Base-by-base conservation (phyloP, 2,329 filamentous ascomycete species). In the Clarireedia hainanense region DNA sequence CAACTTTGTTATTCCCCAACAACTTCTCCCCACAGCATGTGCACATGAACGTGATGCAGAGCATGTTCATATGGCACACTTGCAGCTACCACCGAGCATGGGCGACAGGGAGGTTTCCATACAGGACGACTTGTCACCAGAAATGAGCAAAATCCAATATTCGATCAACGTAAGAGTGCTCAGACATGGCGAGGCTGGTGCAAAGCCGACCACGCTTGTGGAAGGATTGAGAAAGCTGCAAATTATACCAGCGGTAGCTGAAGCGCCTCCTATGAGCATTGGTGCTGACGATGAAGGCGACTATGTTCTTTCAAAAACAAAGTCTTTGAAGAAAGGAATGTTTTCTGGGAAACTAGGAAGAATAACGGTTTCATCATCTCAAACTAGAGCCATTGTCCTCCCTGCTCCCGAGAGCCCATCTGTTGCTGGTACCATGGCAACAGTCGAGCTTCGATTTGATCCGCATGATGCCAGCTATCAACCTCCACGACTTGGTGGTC, bases 301-400 rank as follows among this genome's bases (percentile, higher is more conserved):
- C 20, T 70, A 64, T 40, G 40, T 56, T 9, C 58, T 69, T 9
- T 61, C 60, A 0, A 65, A 63, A 42, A 60, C 63, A 9, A 70
- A 70, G 50, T 52, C 57, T 0, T 56, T 70, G 30, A 64, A 61
- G 49, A 68, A 69, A 45, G 66, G 67, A 2, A 55, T 70, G 27
- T 70, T 70, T 47, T 68, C 66, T 24, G 67, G 68, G 10, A 68
- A 66, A 49, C 57, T 70, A 2, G 68, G 68, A 45, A 65, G 59
- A 20, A 67, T 70, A 43, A 68, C 67, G 1, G 63, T 67, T 17
- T 64, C 65, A 9, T 61, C 67, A 24, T 59, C 58, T 6, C 68
- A 70, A 57, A 60, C 68, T 12, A 53, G 57, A 24, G 65, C 68
- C 5, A 56, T 70, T 14, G 53, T 65, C n/a, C 61, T 68, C 10